Conservation (phyloP, 202 grass and related monocot genomes). For the Digitaria exilis region DNA sequence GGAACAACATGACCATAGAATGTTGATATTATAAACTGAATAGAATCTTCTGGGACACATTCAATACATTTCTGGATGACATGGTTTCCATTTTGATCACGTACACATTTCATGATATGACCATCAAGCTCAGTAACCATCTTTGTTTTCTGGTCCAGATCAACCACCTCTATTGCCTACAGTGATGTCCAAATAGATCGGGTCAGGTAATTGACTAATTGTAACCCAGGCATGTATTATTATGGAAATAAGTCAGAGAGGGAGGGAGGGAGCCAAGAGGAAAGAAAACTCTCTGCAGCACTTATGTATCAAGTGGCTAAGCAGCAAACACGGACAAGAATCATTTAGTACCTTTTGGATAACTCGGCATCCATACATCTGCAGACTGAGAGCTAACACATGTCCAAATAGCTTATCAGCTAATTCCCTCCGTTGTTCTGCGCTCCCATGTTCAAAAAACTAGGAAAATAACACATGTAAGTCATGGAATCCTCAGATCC, state of each 20-base stretch:
- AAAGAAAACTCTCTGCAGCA: neutral
- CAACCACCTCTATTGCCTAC: conserved; percentile 94
- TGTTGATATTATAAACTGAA: conserved; percentile 85
- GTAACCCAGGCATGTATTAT: no score
- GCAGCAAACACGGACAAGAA: neutral
- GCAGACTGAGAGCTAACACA: conserved; percentile 88
- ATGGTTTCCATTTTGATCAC: conserved; percentile 98
- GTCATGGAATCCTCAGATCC: conserved; percentile 13
- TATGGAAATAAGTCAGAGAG: neutral
- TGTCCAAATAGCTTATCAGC: conserved; percentile 83
- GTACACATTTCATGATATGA: conserved; percentile 83
- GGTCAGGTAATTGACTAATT: conserved; percentile 4
- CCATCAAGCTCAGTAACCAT: conserved; percentile 89
- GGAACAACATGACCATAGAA: conserved; percentile 90
- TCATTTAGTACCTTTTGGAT: conserved; percentile 86
- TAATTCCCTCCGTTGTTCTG: conserved; percentile 73
- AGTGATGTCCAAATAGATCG: conserved; percentile 31
- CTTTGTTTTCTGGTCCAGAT: conserved; percentile 90
- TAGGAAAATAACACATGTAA: conserved; percentile 39
- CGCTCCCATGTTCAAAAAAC: conserved; percentile 90
- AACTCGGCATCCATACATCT: conserved; percentile 98
- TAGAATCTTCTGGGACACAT: conserved; percentile 81
- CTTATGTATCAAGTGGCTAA: neutral
- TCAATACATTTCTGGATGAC: conserved; percentile 99
- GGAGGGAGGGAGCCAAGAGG: no score